Evolutionary conservation across 169 alveolate species (phyloP), one percentile per base, ranked within the genome.

Genomic region (Babesia divergens): DNA sequence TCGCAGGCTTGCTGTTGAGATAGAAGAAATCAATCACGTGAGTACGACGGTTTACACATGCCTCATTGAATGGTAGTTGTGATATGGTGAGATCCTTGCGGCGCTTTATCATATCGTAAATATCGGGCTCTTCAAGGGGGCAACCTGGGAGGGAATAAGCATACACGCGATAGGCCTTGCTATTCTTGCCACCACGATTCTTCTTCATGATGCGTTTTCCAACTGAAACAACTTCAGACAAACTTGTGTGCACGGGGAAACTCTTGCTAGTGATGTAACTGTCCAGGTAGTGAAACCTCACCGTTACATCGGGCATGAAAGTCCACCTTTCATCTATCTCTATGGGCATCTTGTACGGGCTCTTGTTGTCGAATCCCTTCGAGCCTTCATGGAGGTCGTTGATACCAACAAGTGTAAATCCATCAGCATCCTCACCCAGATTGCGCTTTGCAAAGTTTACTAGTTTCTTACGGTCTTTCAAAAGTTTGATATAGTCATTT

Each of bases 91-190:
- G 26, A 26, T 49, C 22, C 47, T 54, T 55, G 26, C 58, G 60
- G 37, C 24, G 37, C 65, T 68, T 69, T 44, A 77, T 59, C 62
- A 58, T 16, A 7, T 53, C 43, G 34, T 51, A 44, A 11, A 77
- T 40, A 47, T 58, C 76, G 29, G 51, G 34, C 28, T 68, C 71
- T 50, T 77, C 86, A 20, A 64, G 72, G 2, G 60, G 62, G 35
- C 86, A 77, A 22, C 86, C 86, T 26, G 75, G 86, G 28, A 77
- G 31, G 3, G 81, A 49, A 40, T 77, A 77, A 7, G 86, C 71
- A 29, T 77, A 68, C 22, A 77, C 60, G 52, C 70, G 71, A 47
- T 49, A 67, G 22, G 52, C 75, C 5, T 53, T 42, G 31, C 67
- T 77, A 37, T 52, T 47, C 38, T 60, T 69, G 5, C 47, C 42